phyloP scores from a whole-genome alignment of 345 rosid genomes.

The Bretschneidera sinensis region DNA sequence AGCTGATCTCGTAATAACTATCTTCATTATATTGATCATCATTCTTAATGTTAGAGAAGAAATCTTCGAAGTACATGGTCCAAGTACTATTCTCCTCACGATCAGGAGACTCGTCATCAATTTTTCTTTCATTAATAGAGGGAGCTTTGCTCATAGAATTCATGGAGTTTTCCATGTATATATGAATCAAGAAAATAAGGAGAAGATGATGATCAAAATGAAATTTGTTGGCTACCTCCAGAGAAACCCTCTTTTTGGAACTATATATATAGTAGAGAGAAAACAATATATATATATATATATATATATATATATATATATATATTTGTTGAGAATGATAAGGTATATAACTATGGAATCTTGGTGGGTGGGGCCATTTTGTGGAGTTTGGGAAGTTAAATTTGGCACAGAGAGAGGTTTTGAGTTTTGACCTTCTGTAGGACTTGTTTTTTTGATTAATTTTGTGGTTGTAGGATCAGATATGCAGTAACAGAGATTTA shows the following conservation, averaged over 20 bases:
- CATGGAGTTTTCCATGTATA: neutral
- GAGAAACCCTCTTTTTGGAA: neutral
- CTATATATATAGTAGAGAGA: neutral
- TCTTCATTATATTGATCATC: constrained; percentile 12
- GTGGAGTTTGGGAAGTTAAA: neutral
- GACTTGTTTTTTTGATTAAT: too few species aligned
- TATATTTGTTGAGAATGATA: neutral
- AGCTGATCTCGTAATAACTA: constrained; percentile 11
- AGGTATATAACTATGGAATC: neutral
- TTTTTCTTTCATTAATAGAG: too few species aligned
- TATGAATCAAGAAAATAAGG: neutral
- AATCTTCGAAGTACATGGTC: constrained; percentile 27
- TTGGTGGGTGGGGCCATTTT: neutral
- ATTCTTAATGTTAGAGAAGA: neutral
- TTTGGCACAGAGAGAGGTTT: too few species aligned
- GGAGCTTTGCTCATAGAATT: neutral
- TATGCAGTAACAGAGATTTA: too few species aligned
- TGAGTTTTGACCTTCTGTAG: neutral
- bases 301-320: too few species aligned
- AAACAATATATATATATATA: too few species aligned
- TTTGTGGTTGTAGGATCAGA: neutral
- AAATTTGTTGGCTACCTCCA: neutral
- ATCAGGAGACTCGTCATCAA: neutral
- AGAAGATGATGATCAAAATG: too few species aligned
- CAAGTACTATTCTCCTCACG: constrained; percentile 16